Conservation (phyloP, 78 protist genomes). For the Cavenderia fasciculata region DNA sequence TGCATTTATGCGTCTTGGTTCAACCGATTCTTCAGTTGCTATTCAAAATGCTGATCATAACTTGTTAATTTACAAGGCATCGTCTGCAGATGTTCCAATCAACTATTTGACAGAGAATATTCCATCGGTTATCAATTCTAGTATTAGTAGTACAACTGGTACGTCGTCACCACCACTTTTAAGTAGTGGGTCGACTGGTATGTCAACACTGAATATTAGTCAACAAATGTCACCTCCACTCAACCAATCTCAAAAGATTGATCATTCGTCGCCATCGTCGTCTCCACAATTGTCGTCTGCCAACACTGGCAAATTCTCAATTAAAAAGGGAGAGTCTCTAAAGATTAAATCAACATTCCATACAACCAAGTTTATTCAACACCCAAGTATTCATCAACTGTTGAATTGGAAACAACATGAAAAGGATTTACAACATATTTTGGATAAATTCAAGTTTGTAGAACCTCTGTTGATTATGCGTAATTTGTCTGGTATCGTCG, state of each 20-base stretch:
- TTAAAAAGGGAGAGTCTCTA: conserved; percentile 25
- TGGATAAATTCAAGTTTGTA: conserved; percentile 64
- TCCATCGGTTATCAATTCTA: too few relatives aligned
- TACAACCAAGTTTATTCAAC: conserved; percentile 42
- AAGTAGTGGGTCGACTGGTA: too few relatives aligned
- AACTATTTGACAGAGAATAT: conserved; percentile 5
- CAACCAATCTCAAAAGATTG: background rate
- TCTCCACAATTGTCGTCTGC: background rate
- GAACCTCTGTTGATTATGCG: conserved; percentile 64
- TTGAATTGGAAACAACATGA: conserved; percentile 40
- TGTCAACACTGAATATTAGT: too few relatives aligned
- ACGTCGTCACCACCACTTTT: too few relatives aligned
- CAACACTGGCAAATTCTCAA: background rate
- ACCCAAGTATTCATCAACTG: conserved; percentile 17
- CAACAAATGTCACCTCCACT: background rate
- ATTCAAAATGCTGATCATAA: conserved; percentile 38
- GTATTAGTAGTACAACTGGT: too few relatives aligned
- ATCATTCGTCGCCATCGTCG: background rate
- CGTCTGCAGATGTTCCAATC: background rate
- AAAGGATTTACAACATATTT: background rate
- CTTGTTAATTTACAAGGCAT: conserved; percentile 7
- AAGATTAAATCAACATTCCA: conserved; percentile 43
- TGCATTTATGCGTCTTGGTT: conserved; percentile 8
- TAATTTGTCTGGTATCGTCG: conserved; percentile 38
- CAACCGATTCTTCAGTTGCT: background rate